phyloP scores from a whole-genome alignment of 2,329 filamentous ascomycete genomes.

The Alternaria alternata region DNA sequence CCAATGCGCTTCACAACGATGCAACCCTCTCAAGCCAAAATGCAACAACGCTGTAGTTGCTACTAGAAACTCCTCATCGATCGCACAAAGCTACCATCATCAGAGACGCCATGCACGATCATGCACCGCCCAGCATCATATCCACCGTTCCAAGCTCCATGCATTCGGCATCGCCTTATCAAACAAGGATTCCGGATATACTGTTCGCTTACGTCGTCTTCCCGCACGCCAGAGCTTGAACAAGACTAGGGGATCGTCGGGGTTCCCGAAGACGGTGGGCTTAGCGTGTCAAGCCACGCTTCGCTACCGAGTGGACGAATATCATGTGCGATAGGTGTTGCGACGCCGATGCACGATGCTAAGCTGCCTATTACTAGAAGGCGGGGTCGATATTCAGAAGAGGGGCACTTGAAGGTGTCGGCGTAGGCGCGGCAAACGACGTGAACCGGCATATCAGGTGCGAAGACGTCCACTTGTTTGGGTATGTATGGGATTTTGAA shows the following conservation, averaged over 20 bases:
- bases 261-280: conserved; percentile 1
- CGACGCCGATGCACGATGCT: neutral
- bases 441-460: neutral
- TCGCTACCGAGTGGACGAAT: conserved; percentile 1
- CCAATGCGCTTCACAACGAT: neutral
- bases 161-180: conserved; percentile 9
- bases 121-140: neutral
- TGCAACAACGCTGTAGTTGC: neutral
- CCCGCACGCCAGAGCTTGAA: neutral
- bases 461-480: neutral
- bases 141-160: neutral
- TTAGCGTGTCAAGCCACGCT: conserved; percentile 2
- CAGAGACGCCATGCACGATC: neutral
- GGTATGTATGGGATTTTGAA: neutral
- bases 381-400: neutral
- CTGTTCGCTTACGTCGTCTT: neutral
- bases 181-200: neutral
- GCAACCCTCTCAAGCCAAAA: neutral
- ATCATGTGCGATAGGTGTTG: neutral
- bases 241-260: conserved; percentile 2
- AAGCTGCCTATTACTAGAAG: neutral
- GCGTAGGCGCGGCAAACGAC: neutral
- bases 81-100: neutral
- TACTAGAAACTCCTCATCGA: neutral
- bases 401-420: neutral